Evolutionary conservation across 495 filamentous ascomycete genomes (phyloP).

Genomic region (Halenospora varia): DNA sequence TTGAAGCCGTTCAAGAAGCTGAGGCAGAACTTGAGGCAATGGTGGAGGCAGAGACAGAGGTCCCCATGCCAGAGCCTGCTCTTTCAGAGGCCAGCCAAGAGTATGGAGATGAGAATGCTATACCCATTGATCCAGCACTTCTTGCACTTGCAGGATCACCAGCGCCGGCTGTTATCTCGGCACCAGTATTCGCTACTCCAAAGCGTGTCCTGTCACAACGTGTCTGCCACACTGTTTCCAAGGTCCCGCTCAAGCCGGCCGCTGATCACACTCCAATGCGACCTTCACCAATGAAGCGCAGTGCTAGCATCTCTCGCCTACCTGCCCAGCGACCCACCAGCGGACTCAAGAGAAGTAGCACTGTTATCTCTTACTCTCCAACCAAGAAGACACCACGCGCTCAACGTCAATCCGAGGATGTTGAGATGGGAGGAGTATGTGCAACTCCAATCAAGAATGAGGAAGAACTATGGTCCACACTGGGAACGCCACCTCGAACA

Average conservation of each 20-base stretch:
- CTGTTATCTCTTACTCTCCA: constrained; percentile 41
- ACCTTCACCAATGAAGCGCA: constrained; percentile 22
- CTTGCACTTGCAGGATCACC: constrained; percentile 12
- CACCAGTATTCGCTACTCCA: constrained; percentile 13
- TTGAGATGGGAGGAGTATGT: constrained; percentile 21
- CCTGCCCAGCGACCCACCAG: constrained; percentile 29
- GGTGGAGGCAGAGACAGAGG: too few relatives aligned
- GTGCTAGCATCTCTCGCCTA: constrained; percentile 47
- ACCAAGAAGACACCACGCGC: constrained; percentile 27
- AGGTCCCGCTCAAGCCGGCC: constrained; percentile 69
- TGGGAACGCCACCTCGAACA: constrained; percentile 51
- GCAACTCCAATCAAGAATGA: constrained; percentile 16
- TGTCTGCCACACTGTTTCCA: constrained; percentile 67
- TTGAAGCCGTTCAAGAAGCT: constrained; percentile 12
- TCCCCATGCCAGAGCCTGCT: constrained; percentile 24
- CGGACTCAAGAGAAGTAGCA: constrained; percentile 33
- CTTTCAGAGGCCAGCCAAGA: constrained; percentile 57
- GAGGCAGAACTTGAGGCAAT: not conserved
- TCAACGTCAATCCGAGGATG: not conserved
- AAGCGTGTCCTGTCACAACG: constrained; percentile 25
- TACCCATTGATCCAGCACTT: constrained; percentile 48
- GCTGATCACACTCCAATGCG: constrained; percentile 44
- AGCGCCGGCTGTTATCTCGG: not conserved
- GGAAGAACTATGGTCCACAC: constrained; percentile 39
- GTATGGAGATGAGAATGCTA: constrained; percentile 58